Base-by-base conservation (phyloP, 1,284 basidiomycete genomes). In the Athelia sp. region DNA sequence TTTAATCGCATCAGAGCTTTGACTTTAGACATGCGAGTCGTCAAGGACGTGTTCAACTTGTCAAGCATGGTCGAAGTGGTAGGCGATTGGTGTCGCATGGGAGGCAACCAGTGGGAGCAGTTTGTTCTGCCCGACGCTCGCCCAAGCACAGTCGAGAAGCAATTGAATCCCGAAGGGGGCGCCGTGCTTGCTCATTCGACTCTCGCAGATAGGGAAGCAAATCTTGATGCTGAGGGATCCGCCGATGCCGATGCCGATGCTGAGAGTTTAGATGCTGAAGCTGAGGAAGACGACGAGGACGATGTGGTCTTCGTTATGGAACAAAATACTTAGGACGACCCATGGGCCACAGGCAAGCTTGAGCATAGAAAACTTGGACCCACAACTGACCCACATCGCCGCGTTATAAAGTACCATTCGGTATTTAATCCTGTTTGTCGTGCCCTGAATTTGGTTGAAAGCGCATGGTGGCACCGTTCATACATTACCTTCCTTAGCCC, bases 1-100 rank as follows among this genome's bases (percentile, higher is more conserved):
- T 97, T 96, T 76, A 92, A 90, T 59, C 85, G 93, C 38, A 79
- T 96, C 52, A 80, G 76, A 59, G 75, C 74, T 49, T 66, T 94
- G 51, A 90, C 90, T 4, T 64, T 68, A 43, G 87, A 93, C 56
- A 57, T 75, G 11, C 67, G 78, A 32, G 67, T 90, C 43, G 86
- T 96, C 31, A 72, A 73, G 48, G 88, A 93, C 40, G 84, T 89
- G 11, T 75, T 96, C 56, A 65, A 58, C 14, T 69, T 86, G 18
- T 93, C 90, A 14, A 71, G 70, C 13, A 61, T 87, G 18, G 81
- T 91, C 46, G 87, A 96, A 66, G 81, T 93, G n/a, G 70, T 71
- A n/a, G 76, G 70, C 14, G 73, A 78, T 17, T 81, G 78, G 68
- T 89, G 89, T 24, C 78, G 91, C 24, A 80, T 88, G 72, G 67